Evolutionary conservation across 2,329 filamentous ascomycete species (phyloP), one percentile per base, ranked within the genome.

Genomic region (Biscogniauxia sp.): DNA sequence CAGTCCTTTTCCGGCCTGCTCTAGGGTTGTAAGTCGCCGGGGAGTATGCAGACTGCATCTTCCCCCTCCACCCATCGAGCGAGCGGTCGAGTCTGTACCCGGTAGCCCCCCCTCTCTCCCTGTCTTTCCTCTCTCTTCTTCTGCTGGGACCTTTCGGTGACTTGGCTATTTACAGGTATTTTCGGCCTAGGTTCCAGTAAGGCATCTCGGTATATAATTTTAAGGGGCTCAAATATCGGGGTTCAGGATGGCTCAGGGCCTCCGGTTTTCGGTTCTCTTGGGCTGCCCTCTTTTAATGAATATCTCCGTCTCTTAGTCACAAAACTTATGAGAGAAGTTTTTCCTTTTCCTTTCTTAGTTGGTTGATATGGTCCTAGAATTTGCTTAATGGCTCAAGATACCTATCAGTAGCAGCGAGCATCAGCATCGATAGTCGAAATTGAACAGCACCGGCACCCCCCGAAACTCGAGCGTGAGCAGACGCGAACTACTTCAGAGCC

Each of bases 1-100:
- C 53, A 55, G 51, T 55, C 64, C 53, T 51, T 49, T 61, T 52
- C 60, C 7, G 37, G 15, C 60, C 62, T 54, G 55, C 61, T 51
- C 64, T 64, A 66, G 62, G 64, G 60, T 66, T 66, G 64, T 54
- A 54, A 53, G 55, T 63, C 57, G 60, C 59, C 60, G 59, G 28
- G 11, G 11, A 45, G n/a, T 45, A 45, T 45, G 37, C 37, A 45
- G 37, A 45, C 37, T 45, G 37, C 37, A 45, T 45, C 28, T 32
- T 32, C 11, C 5, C 37, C 37, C 37, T 11, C 37, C 23, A 2
- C 23, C 23, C 23, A n/a, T n/a, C 23, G 7, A 45, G 13, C 37
- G 15, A 45, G 37, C 37, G 37, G 37, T 45, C 37, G 37, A 45
- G 37, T 45, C 37, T 45, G 37, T 45, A 45, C 37, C 37, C 37